Base-by-base conservation (phyloP, 768 basidiomycete species). In the Lactarius evosmus region DNA sequence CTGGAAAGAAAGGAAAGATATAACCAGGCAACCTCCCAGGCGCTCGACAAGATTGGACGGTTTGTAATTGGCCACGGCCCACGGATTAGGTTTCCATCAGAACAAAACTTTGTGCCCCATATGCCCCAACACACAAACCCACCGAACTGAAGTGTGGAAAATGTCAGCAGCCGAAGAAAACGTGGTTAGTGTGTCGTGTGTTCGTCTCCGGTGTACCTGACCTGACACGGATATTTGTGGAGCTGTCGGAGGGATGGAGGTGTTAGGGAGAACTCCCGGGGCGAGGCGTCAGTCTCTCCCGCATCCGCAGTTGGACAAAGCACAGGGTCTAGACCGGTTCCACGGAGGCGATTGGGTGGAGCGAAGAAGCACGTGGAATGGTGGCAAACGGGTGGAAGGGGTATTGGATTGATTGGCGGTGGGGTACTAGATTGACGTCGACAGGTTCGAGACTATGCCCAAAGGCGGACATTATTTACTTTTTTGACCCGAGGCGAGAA, bases 301-400 rank as follows among this genome's bases (percentile, higher is more conserved):
- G n/a, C n/a, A n/a, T n/a, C n/a, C 29, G 17, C 17, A 32, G 51
- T 6, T n/a, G 16, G 30, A 25, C 12, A 25, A 25, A 55, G 46
- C 22, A 49, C 25, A 14, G 33, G 59, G 64, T 44, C 64, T 65
- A 61, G 64, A 46, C 49, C 49, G 16, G 16, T 60, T 60, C 64
- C 44, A 61, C 27, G 38, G 58, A 17, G 54, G 64, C 44, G 64
- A 61, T 65, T 65, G 58, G 46, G 64, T 61, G 64, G 64, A 61
- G 64, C 58, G 4, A 50, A 4, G 34, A 61, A 4, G 59, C 63
- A 65, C 64, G 64, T 61, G 59, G 49, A 32, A 25, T 32, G 36
- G 49, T 52, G 30, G 51, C 38, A 55, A 55, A 58, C 63, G 63
- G 58, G 29, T 12, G 54, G 17, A 19, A 32, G 46, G 38, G 62